These are phyloP conservation scores for Mortierella sp. DNA, from an alignment of 371 early-diverging fungal genomes.

Conservation along the genomic window DNA sequence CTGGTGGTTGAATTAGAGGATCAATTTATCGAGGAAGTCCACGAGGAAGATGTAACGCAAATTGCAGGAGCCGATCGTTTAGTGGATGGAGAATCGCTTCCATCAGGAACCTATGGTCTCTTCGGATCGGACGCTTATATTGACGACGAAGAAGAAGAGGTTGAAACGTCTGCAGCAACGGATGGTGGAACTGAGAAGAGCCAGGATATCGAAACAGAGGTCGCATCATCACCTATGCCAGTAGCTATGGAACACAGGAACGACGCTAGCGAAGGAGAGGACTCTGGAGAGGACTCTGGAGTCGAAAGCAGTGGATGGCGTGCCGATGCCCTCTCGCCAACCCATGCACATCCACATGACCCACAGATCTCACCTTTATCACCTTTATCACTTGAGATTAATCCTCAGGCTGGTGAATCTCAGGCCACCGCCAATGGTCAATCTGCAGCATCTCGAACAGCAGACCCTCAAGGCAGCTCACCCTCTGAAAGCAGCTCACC, in stretches of 20 bases:
- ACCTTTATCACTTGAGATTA: too few species aligned
- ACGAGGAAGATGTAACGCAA: background rate
- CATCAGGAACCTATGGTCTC: constrained; percentile 34
- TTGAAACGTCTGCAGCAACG: constrained; percentile 2
- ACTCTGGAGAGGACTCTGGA: constrained; percentile 48
- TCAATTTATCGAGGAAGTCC: background rate
- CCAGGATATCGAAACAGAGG: constrained; percentile 12
- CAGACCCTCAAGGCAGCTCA: background rate
- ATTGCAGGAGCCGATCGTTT: background rate
- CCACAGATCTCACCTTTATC: constrained; percentile 1
- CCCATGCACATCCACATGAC: background rate
- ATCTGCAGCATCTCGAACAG: background rate
- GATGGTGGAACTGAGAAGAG: constrained; percentile 5
- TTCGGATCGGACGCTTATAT: constrained; percentile 25
- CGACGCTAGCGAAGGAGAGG: constrained; percentile 43
- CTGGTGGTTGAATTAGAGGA: constrained; percentile 1
- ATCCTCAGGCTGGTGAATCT: background rate
- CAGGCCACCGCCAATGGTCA: background rate
- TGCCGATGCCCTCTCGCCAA: background rate
- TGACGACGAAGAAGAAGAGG: constrained; percentile 13
- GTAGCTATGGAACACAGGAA: background rate
- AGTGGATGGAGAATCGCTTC: constrained; percentile 11
- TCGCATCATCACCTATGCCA: background rate
- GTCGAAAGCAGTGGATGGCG: constrained; percentile 33
- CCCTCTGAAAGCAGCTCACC: background rate